Evolutionary conservation across 208 protist genomes (phyloP).

Genomic region (Crithidia brevicula): DNA sequence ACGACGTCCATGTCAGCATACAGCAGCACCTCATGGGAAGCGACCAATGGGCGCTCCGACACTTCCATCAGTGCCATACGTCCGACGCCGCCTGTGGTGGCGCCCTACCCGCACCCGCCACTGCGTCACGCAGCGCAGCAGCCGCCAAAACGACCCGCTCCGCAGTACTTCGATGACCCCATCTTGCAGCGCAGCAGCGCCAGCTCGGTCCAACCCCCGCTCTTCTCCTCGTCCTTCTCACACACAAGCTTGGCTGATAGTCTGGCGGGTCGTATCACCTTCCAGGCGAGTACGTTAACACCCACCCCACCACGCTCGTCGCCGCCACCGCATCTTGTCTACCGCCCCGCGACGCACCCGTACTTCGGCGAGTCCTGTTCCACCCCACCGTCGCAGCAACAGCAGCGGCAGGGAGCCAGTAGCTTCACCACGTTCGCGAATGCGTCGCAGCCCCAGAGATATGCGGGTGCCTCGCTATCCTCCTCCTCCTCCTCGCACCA

Average conservation of each 20-base stretch:
- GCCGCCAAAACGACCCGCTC: not conserved
- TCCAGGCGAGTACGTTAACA: not conserved
- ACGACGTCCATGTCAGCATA: not conserved
- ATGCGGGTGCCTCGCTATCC: constrained; percentile 1
- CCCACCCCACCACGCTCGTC: constrained; percentile 12
- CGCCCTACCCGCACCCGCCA: constrained; percentile 7
- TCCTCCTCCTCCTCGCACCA: not conserved
- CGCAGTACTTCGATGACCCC: constrained; percentile 19
- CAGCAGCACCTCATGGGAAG: not conserved
- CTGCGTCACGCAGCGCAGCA: not conserved
- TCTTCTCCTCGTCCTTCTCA: not conserved
- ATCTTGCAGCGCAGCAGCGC: constrained; percentile 11
- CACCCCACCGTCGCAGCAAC: not conserved
- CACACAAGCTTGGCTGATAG: constrained; percentile 13
- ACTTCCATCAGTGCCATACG: not conserved
- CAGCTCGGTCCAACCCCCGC: constrained; percentile 8
- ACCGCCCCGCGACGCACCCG: constrained; percentile 13
- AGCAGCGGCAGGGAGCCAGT: not conserved
- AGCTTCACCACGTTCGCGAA: constrained; percentile 7
- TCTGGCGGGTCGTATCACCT: constrained; percentile 2
- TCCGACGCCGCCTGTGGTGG: not conserved
- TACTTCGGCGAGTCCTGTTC: constrained; percentile 12
- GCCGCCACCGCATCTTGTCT: constrained; percentile 12
- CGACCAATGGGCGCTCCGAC: not conserved
- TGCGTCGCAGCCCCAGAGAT: constrained; percentile 7